Base-by-base conservation (phyloP, 495 filamentous ascomycete species). In the Aspergillus affinis region DNA sequence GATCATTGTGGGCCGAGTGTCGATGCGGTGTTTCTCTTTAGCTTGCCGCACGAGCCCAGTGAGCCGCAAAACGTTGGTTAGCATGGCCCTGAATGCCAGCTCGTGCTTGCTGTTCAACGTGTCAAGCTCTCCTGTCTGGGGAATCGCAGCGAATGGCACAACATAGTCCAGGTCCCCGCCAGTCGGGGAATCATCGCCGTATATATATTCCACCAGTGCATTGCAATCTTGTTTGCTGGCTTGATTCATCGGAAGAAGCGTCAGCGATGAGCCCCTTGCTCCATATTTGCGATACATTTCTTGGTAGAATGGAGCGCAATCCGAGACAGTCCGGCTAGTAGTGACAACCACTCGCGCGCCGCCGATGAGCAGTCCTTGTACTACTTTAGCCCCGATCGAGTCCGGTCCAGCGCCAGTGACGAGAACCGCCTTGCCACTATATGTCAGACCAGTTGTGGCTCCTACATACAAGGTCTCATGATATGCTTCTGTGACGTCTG, bases 371-470 rank as follows among this genome's bases (percentile, higher is more conserved):
- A 99, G 81, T 41, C 94, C 95, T 76, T 98, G 90, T 17, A 99
- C 81, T 47, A 98, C 91, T 55, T 96, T 90, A n/a, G 94, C 94
- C 66, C 92, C 94, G 65, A 99, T 99, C 23, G 94, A 99, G 48
- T 92, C 93, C 64, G 92, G 93, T 72, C 94, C 94, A 51, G 94
- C 95, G 74, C 94, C 95, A 48, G 94, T 98, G 89, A 99, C 96
- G 55, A 99, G 84, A 23, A 89, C 94, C 67, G 96, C 89, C 84
- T 97, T 98, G 70, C 88, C 90, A 78, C 46, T 23, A 23, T 63
- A 65, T 18, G 27, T 68, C 18, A 63, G 46, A 1, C 65, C 65
- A 17, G 29, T 48, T 4, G 57, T 60, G n/a, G 36, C 48, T 13
- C 62, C 65, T 0, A 48, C 9, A 23, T 65, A 52, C 26, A 68